Evolutionary conservation across 306 rosid species (phyloP), one percentile per base, ranked within the genome.

Genomic region (Fragaria vesca): DNA sequence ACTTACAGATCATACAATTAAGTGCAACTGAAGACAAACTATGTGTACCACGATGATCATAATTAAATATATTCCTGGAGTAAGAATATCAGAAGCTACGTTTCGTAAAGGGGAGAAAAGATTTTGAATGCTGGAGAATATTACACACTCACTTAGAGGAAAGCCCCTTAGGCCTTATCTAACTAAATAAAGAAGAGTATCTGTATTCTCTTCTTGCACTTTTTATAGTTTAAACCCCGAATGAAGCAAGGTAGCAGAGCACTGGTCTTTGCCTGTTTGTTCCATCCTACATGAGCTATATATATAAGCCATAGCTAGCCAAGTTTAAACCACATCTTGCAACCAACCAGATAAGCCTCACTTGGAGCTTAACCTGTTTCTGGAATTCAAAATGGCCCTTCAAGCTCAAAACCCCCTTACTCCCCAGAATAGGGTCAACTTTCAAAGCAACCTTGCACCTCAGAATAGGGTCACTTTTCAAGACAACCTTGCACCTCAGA

Each of bases 221-320:
- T 60, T 74, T 21, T 21, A 43, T 40, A 15, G 68, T 73, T 40
- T 72, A 52, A 52, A 72, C 76, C 58, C 70, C 55, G 42, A 28
- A 20, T 38, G 45, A 74, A 74, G 78, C 71, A 74, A 74, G 71
- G 78, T 74, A 74, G 60, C 78, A 74, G 8, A 8, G n/a, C 28
- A 8, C 5, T 40, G 71, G 13, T 38, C 4, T 18, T 20, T 1
- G 30, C 30, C 50, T 67, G 45, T 10, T 3, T 67, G 17, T 40
- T 26, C 36, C 43, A n/a, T 4, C 3, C 12, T 38, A 20, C 15
- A 4, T 13, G 26, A 43, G 24, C 45, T 48, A 48, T 74, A 74
- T 74, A 74, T 74, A 74, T 74, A 74, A 60, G 26, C n/a, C 70
- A 40, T 45, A 45, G 45, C 16, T 60, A 17, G 30, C 55, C 18